Base-by-base conservation (phyloP, 306 rosid species). In the Cucurbita argyrosperma region DNA sequence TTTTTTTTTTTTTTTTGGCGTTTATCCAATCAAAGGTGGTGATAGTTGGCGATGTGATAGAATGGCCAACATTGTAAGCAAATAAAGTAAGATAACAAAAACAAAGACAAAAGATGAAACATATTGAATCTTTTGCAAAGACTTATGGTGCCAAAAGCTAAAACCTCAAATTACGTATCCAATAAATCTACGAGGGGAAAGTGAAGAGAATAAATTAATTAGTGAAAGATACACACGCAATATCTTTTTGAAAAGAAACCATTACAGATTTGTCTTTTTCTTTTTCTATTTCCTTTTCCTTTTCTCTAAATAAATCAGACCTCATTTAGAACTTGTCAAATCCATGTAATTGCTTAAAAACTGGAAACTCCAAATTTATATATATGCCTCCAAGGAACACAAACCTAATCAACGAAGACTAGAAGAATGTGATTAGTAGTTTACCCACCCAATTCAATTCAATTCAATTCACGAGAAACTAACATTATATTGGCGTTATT, bases 121-220 rank as follows among this genome's bases (percentile, higher is more conserved):
- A 87, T 87, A 79, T 77, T 92, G 91, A 90, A 87, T 92, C 85
- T 79, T 87, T 82, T 84, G 79, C 85, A 84, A 82, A 78, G 85
- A 81, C 88, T 79, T 82, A 1, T 35, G 71, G 68, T 56, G 80
- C 35, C 81, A 81, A 85, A 85, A 85, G 77, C 82, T 81, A 79
- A 30, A 30, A 81, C 84, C 76, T 79, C 84, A 79, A 82, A 68
- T 80, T 84, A 82, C 79, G 80, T 72, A 51, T 50, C 86, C 90
- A 82, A 88, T 93, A 86, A 76, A 89, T 89, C 89, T 70, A 30
- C 15, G 30, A 50, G 10, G 3, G 1, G 13, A 47, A 45, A 65
- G 53, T 16, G 30, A 19, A 45, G 26, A 10, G 5, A n/a, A 3
- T 7, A 42, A 19, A 5, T 0, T 68, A 49, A 21, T 68, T 30